A percentile compares a stretch with the other conserved stretches of the same genome.
These are phyloP conservation scores for Pterula multifida DNA, from an alignment of 1,284 basidiomycete genomes.

Conservation along the genomic window DNA sequence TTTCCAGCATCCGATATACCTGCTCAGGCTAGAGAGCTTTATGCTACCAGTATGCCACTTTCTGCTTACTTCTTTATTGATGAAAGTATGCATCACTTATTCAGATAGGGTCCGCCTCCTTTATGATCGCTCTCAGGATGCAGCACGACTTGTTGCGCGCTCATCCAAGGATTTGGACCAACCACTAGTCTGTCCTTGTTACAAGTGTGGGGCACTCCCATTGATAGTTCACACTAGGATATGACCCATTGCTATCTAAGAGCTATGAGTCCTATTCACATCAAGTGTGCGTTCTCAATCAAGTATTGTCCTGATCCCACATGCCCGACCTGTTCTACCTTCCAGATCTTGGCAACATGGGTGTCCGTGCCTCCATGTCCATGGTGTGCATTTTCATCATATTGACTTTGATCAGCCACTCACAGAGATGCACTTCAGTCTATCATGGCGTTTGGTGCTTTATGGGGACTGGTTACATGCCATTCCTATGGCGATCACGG, in stretches of 20 bases:
- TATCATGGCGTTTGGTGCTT: constrained; percentile 71
- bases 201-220: neutral
- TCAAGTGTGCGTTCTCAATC: constrained; percentile 51
- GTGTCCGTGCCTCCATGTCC: constrained; percentile 77
- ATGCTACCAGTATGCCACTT: constrained; percentile 30
- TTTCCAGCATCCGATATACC: constrained; percentile 56
- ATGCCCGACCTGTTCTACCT: constrained; percentile 3
- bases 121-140: constrained; percentile 70
- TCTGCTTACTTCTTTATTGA: neutral
- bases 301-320: neutral
- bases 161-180: constrained; percentile 54
- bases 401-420: constrained; percentile 1
- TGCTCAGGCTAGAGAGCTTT: constrained; percentile 38
- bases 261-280: constrained; percentile 85
- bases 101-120: constrained; percentile 72
- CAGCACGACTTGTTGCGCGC: constrained; percentile 68
- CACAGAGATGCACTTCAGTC: constrained; percentile 31
- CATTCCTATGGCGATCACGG: constrained; percentile 73
- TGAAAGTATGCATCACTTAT: neutral
- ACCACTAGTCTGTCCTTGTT: constrained; percentile 40
- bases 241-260: constrained; percentile 85
- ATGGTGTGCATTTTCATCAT: constrained; percentile 34
- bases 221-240: constrained; percentile 28
- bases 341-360: constrained; percentile 70
- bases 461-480: constrained; percentile 82